Evolutionary conservation across 768 basidiomycete genomes (phyloP).

Genomic region (Hypholoma fasciculare): DNA sequence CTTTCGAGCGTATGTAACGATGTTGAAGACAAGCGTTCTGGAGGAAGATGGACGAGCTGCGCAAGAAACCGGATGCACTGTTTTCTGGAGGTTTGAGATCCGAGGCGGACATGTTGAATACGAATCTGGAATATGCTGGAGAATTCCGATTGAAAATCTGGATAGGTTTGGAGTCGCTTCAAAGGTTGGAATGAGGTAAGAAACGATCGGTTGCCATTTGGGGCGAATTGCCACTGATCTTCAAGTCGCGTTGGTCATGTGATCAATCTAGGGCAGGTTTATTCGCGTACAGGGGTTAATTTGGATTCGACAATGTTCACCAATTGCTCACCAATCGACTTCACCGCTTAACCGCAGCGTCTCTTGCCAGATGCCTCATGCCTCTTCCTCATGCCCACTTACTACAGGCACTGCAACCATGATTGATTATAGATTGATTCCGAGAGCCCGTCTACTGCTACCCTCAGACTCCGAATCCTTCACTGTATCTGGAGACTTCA

Average conservation of each 20-base stretch:
- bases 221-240: background rate
- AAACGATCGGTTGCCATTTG: background rate
- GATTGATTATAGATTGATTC: too few species aligned
- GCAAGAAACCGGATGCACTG: background rate
- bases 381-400: background rate
- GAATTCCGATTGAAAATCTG: background rate
- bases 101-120: background rate
- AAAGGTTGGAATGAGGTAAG: background rate
- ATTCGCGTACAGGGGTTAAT: background rate
- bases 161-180: background rate
- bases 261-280: background rate
- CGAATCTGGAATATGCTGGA: background rate
- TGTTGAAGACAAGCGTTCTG: slow-evolving; percentile 78
- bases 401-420: too few species aligned
- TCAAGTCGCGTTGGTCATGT: background rate
- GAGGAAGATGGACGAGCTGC: slow-evolving; percentile 41
- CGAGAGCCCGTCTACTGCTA: too few species aligned
- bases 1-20: slow-evolving; percentile 74
- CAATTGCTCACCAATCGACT: too few species aligned
- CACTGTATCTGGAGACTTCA: too few species aligned
- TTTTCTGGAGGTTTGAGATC: background rate
- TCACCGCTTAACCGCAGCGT: too few species aligned
- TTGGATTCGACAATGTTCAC: background rate
- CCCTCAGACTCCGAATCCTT: too few species aligned
- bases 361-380: background rate